phyloP scores from a whole-genome alignment of 768 basidiomycete species.

The Hypholoma sublateritium region DNA sequence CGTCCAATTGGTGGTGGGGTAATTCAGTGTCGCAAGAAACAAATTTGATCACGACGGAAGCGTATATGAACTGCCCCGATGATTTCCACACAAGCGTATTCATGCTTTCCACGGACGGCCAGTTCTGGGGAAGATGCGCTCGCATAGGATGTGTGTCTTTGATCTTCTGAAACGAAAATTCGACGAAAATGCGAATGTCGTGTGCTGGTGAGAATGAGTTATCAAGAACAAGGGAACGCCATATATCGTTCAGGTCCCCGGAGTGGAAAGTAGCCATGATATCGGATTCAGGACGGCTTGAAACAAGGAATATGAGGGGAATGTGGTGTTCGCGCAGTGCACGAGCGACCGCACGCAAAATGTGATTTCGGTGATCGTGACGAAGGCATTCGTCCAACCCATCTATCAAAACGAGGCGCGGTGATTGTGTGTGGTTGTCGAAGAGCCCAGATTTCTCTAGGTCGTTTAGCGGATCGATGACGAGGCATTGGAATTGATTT shows the following conservation, averaged over 20 bases:
- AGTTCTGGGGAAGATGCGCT: background rate
- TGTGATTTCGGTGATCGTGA: background rate
- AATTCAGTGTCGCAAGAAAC: background rate
- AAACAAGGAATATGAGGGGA: background rate
- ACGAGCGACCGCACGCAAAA: background rate
- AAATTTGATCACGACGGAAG: slow-evolving; percentile 5
- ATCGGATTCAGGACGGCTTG: background rate
- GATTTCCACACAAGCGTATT: background rate
- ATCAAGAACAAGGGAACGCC: background rate
- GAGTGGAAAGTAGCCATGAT: background rate
- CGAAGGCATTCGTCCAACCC: slow-evolving; percentile 1
- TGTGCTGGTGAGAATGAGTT: background rate
- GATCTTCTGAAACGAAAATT: background rate
- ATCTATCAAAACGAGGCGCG: background rate
- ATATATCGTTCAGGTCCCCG: no score
- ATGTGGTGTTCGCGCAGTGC: background rate
- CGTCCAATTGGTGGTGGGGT: background rate
- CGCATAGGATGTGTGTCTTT: background rate
- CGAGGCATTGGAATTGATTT: background rate
- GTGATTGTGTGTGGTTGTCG: background rate
- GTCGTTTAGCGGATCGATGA: slow-evolving; percentile 4
- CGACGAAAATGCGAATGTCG: background rate
- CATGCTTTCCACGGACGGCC: background rate
- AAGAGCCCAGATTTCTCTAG: background rate
- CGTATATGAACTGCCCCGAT: slow-evolving; percentile 10